A percentile compares a stretch with the other conserved stretches of the same genome.
Evolutionary conservation across 192 early-diverging fungal genomes (phyloP).

Genomic region (Chytriomyces sp.): DNA sequence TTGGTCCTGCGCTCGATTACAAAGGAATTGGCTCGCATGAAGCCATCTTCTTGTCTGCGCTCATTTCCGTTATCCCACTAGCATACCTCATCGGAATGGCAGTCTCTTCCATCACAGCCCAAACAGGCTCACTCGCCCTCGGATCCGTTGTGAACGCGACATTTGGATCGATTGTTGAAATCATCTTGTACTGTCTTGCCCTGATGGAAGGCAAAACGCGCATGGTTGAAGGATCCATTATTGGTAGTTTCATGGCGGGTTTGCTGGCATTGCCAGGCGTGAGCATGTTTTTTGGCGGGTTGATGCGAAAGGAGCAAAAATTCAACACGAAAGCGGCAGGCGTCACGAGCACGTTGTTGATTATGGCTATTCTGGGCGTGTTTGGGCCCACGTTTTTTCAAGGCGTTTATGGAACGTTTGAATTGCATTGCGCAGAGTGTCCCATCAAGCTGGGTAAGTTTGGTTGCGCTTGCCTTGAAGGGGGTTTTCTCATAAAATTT

Average conservation of each 20-base stretch:
- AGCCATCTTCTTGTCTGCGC: constrained; percentile 68
- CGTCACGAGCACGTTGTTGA: constrained; percentile 94
- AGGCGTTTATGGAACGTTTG: constrained; percentile 81
- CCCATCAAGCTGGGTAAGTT: background rate
- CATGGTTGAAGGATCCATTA: constrained; percentile 89
- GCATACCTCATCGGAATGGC: constrained; percentile 98
- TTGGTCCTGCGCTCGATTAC: constrained; percentile 61
- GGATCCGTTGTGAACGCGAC: constrained; percentile 98
- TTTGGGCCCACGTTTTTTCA: constrained; percentile 96
- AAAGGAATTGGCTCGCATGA: constrained; percentile 60
- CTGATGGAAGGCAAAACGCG: constrained; percentile 83
- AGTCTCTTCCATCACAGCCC: constrained; percentile 94
- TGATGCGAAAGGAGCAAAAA: constrained; percentile 88
- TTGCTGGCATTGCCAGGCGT: constrained; percentile 90
- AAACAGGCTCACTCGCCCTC: constrained; percentile 84
- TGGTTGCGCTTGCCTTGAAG: background rate
- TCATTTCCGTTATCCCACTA: constrained; percentile 86
- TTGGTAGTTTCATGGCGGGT: constrained; percentile 89
- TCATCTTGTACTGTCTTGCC: constrained; percentile 90
- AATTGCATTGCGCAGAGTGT: constrained; percentile 63
- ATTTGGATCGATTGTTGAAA: constrained; percentile 95
- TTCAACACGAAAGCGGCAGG: constrained; percentile 96
- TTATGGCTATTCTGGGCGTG: constrained; percentile 89
- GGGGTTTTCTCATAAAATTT: background rate
- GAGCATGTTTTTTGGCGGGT: constrained; percentile 90